Evolutionary conservation across 257 asterid species (phyloP).

Genomic region (Petunia axillaris): DNA sequence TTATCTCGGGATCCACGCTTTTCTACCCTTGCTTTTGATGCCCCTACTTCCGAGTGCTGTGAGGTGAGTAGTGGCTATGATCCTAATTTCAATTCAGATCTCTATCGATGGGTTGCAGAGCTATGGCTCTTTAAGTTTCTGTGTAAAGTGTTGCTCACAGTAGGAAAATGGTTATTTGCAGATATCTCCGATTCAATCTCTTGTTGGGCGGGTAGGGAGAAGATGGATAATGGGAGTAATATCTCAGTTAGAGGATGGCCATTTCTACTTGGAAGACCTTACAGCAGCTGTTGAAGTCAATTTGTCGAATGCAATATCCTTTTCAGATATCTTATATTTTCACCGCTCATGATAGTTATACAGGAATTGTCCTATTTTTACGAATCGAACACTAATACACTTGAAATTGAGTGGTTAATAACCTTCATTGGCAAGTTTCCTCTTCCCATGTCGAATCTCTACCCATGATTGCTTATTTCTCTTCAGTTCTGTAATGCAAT

Average conservation of each 20-base stretch:
- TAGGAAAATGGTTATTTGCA: constrained; percentile 31
- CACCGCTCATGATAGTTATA: constrained; percentile 4
- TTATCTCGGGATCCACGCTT: constrained; percentile 87
- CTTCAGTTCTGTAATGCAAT: background rate
- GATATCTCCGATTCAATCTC: constrained; percentile 91
- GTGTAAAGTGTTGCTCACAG: constrained; percentile 5
- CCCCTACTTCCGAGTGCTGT: constrained; percentile 69
- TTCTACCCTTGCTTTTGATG: constrained; percentile 72
- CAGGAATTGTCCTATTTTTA: background rate
- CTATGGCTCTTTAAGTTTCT: constrained; percentile 6
- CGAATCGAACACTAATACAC: background rate
- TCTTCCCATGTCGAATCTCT: background rate
- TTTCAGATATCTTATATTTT: constrained; percentile 21
- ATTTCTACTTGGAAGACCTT: constrained; percentile 97
- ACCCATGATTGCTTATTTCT: background rate
- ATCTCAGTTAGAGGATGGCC: constrained; percentile 98
- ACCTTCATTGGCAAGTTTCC: background rate
- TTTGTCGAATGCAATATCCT: constrained; percentile 96
- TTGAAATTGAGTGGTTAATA: background rate
- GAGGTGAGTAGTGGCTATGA: constrained; percentile 54
- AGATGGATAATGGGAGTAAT: constrained; percentile 96
- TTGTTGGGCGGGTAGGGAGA: constrained; percentile 84
- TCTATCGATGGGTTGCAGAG: background rate
- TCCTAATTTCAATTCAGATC: background rate
- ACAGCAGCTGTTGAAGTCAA: constrained; percentile 91